phyloP scores from a whole-genome alignment of 2,329 filamentous ascomycete genomes.

The Penicillium nordicum region DNA sequence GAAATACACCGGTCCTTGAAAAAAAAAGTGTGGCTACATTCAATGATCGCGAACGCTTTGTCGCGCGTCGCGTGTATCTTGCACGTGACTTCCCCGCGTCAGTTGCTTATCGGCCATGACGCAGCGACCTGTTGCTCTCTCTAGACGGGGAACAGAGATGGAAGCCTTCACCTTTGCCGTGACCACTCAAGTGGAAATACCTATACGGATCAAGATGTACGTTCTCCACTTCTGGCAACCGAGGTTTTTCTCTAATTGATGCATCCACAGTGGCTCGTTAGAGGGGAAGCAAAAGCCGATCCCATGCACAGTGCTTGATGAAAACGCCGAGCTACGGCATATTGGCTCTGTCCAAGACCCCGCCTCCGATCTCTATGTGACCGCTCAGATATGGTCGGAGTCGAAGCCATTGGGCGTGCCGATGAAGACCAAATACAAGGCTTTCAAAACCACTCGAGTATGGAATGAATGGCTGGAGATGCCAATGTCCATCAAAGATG shows the following conservation, averaged over 20 bases:
- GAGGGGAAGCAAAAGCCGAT: constrained; percentile 75
- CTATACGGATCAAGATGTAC: constrained; percentile 63
- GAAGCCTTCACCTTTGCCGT: constrained; percentile 95
- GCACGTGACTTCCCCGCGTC: constrained; percentile 12
- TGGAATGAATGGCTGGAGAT: constrained; percentile 98
- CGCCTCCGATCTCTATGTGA: constrained; percentile 87
- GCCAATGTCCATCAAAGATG: constrained; percentile 76
- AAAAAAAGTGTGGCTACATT: background rate
- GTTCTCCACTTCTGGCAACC: constrained; percentile 26
- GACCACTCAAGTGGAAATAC: constrained; percentile 76
- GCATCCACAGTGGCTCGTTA: constrained; percentile 59
- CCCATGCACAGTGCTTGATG: constrained; percentile 72
- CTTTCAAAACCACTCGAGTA: constrained; percentile 68
- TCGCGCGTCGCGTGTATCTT: constrained; percentile 11
- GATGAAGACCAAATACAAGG: constrained; percentile 86
- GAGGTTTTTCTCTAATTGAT: constrained; percentile 1
- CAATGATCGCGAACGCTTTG: background rate
- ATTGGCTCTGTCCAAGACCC: constrained; percentile 80
- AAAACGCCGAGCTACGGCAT: constrained; percentile 76
- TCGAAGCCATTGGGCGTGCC: constrained; percentile 92
- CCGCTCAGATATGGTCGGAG: constrained; percentile 89
- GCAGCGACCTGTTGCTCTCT: constrained; percentile 2
- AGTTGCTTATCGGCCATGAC: constrained; percentile 10
- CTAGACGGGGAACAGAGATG: constrained; percentile 51
- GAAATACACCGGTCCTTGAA: background rate